Conservation (phyloP, 305 asterid genomes). For the Coffea humblotiana region DNA sequence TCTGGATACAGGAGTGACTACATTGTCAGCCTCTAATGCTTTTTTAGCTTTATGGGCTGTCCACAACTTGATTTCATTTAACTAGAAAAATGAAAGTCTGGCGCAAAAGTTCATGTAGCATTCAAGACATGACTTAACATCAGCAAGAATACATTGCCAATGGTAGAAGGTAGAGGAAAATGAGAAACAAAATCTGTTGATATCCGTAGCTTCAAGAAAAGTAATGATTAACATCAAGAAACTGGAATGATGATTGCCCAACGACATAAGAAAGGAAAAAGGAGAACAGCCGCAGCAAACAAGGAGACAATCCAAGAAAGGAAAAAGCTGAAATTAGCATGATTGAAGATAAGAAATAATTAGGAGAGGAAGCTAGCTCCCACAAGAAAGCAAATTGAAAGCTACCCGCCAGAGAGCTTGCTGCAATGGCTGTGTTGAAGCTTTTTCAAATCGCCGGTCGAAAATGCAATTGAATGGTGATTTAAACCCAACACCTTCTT, state of each 20-base stretch:
- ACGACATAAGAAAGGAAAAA: neutral
- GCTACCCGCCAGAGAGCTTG: too few relatives aligned
- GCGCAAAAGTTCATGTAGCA: neutral
- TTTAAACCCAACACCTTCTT: too few relatives aligned
- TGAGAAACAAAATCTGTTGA: neutral
- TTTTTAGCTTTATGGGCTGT: neutral
- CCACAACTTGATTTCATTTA: neutral
- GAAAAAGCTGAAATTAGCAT: too few relatives aligned
- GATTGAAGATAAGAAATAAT: too few relatives aligned
- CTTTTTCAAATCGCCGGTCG: too few relatives aligned
- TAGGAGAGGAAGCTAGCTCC: too few relatives aligned
- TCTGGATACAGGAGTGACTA: neutral
- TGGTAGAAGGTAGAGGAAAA: neutral
- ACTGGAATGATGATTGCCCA: neutral
- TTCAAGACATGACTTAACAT: neutral
- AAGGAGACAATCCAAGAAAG: too few relatives aligned
- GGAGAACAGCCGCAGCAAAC: too few relatives aligned
- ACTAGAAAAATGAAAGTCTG: neutral
- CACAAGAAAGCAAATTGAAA: too few relatives aligned
- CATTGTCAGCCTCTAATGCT: neutral
- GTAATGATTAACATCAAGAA: neutral
- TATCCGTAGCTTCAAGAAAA: neutral
- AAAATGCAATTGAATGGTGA: too few relatives aligned
- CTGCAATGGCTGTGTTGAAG: too few relatives aligned
- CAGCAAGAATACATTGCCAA: neutral